phyloP scores from a whole-genome alignment of 2,329 filamentous ascomycete species.

The Lachnellula subtilissima region DNA sequence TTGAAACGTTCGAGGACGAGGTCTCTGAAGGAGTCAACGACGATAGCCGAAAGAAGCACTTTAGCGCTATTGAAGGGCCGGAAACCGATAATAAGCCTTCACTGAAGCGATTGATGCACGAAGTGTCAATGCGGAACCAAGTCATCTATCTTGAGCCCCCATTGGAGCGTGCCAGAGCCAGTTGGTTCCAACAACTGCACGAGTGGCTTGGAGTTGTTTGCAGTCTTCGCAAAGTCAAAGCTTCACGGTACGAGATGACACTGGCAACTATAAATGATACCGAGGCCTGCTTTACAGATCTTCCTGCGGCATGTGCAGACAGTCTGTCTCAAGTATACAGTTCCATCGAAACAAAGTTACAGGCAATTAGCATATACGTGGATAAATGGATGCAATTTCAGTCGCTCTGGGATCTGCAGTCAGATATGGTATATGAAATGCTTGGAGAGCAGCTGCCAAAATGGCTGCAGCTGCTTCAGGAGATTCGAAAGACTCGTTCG shows the following conservation, averaged over 20 bases:
- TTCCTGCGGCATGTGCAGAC: constrained; percentile 78
- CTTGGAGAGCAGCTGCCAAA: constrained; percentile 86
- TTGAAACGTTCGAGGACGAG: constrained; percentile 70
- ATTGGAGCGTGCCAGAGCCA: constrained; percentile 82
- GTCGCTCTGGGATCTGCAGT: constrained; percentile 95
- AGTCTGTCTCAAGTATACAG: constrained; percentile 76
- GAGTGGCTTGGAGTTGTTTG: constrained; percentile 91
- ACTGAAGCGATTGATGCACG: constrained; percentile 73
- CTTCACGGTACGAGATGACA: constrained; percentile 89
- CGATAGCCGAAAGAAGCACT: constrained; percentile 49
- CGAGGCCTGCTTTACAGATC: constrained; percentile 72
- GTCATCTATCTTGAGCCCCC: constrained; percentile 95
- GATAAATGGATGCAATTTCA: constrained; percentile 99
- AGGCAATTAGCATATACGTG: constrained; percentile 77
- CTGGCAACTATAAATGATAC: constrained; percentile 62
- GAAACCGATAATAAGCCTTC: constrained; percentile 51
- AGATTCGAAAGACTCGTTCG: constrained; percentile 89
- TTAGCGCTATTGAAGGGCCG: constrained; percentile 38
- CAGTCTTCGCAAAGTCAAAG: constrained; percentile 89
- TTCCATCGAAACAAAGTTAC: constrained; percentile 76
- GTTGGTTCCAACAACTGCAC: constrained; percentile 89
- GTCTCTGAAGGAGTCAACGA: constrained; percentile 38
- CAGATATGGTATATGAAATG: constrained; percentile 89
- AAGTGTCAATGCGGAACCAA: constrained; percentile 97
- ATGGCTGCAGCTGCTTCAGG: constrained; percentile 94